phyloP scores from a whole-genome alignment of 495 filamentous ascomycete genomes.

The Aspergillus carlsbadensis region DNA sequence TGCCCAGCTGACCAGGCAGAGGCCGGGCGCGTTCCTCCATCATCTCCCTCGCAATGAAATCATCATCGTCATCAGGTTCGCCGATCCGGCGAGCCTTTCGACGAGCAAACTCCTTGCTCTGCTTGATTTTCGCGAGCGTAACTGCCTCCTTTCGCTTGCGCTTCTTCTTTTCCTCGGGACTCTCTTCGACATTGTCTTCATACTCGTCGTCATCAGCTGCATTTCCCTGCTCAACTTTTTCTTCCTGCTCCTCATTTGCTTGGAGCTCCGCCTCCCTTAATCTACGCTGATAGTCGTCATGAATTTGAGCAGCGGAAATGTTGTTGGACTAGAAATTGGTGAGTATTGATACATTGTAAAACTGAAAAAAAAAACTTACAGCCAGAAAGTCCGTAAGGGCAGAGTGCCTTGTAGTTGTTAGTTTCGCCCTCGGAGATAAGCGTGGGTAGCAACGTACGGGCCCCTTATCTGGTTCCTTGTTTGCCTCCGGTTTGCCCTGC shows the following conservation, averaged over 20 bases:
- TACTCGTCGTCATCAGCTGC: conserved; percentile 29
- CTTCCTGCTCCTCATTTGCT: conserved; percentile 28
- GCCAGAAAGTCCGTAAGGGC: conserved; percentile 81
- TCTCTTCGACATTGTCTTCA: conserved; percentile 34
- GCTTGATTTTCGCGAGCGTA: conserved; percentile 73
- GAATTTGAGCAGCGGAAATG: conserved; percentile 81
- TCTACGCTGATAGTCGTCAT: conserved; percentile 58
- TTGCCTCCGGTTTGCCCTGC: conserved; percentile 41
- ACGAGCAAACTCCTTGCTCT: conserved; percentile 65
- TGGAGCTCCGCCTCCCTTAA: conserved; percentile 43
- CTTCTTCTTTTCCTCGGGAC: conserved; percentile 57
- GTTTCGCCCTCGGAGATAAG: not conserved
- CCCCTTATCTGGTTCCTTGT: conserved; percentile 57
- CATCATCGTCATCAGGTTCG: conserved; percentile 50
- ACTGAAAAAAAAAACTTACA: conserved; percentile 40
- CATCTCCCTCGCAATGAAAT: conserved; percentile 49
- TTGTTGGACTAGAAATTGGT: conserved; percentile 64
- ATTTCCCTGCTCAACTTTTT: conserved; percentile 17
- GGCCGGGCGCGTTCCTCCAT: conserved; percentile 63
- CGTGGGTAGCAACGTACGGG: conserved; percentile 47
- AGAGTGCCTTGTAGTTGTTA: conserved; percentile 53
- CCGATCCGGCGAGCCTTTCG: conserved; percentile 52
- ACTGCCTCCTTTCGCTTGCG: conserved; percentile 61
- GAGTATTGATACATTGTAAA: conserved; percentile 5
- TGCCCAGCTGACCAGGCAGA: conserved; percentile 79